A percentile compares a stretch with the other conserved stretches of the same genome.
These are phyloP conservation scores for Paraphaeosphaeria minitans DNA, from an alignment of 2,329 filamentous ascomycete species.

Conservation along the genomic window DNA sequence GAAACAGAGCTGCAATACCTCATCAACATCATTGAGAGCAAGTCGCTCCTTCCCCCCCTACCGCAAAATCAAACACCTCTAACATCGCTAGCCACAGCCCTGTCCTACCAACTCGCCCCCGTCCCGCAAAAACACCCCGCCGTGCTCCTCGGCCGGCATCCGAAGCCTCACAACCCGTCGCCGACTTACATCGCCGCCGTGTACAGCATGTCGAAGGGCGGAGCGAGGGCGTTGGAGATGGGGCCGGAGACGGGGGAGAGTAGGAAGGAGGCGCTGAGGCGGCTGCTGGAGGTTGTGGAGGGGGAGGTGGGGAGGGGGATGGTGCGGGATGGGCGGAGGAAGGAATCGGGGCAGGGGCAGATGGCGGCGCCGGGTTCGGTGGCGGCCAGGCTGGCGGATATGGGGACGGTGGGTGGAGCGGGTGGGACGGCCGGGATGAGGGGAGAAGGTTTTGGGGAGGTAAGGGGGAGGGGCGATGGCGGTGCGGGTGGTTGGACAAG, in stretches of 20 bases:
- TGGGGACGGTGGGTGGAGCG: neutral
- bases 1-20: constrained; percentile 24
- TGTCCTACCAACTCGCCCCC: constrained; percentile 11
- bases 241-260: constrained; percentile 22
- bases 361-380: neutral
- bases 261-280: constrained; percentile 19
- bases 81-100: constrained; percentile 6
- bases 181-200: constrained; percentile 20
- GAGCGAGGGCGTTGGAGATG: constrained; percentile 18
- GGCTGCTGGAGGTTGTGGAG: constrained; percentile 21
- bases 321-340: constrained; percentile 13
- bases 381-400: constrained; percentile 11
- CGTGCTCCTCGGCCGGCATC: constrained; percentile 23
- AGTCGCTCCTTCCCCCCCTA: neutral
- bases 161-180: neutral
- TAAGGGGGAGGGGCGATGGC: neutral
- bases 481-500: neutral
- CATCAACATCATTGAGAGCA: constrained; percentile 24
- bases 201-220: constrained; percentile 21
- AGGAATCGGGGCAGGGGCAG: constrained; percentile 7
- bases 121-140: constrained; percentile 10
- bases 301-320: constrained; percentile 12
- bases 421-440: neutral
- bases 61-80: too few relatives aligned
- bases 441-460: neutral